These are phyloP conservation scores for Pinguiococcus pyrenoidosus DNA, from an alignment of 108 stramenopile species.

Conservation along the genomic window DNA sequence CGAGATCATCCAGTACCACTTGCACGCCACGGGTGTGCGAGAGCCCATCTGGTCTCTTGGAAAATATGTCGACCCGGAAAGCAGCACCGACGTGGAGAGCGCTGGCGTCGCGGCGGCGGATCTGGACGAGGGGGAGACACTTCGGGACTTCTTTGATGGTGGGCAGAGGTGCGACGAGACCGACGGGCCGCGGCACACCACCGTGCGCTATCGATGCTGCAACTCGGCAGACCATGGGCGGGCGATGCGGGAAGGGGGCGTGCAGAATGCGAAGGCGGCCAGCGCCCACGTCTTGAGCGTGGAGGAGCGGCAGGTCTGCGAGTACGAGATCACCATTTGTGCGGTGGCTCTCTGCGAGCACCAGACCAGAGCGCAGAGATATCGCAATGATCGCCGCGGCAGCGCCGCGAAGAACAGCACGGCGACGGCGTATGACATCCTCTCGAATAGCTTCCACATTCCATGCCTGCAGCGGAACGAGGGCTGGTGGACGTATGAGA, in stretches of 20 bases:
- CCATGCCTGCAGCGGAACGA: slow-evolving; percentile 54
- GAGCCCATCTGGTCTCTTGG: slow-evolving; percentile 46
- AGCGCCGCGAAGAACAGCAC: not conserved
- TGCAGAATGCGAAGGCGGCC: not conserved
- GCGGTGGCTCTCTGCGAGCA: not conserved
- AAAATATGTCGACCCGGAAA: slow-evolving; percentile 38
- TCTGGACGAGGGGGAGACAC: too few species aligned
- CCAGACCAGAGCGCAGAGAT: too few species aligned
- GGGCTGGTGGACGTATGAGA: slow-evolving; percentile 80
- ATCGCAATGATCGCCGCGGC: too few species aligned
- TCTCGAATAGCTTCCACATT: slow-evolving; percentile 22
- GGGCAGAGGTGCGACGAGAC: slow-evolving; percentile 4
- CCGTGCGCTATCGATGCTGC: not conserved
- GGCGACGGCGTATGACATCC: not conserved
- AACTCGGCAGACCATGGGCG: not conserved
- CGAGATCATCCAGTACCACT: slow-evolving; percentile 56
- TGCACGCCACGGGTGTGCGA: slow-evolving; percentile 32
- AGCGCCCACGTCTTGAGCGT: not conserved
- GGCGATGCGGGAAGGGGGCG: too few species aligned
- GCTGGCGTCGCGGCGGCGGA: slow-evolving; percentile 21
- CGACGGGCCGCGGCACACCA: not conserved
- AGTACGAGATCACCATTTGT: not conserved
- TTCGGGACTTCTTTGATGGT: not conserved
- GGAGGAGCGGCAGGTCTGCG: not conserved
- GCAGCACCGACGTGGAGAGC: slow-evolving; percentile 60